Conservation (phyloP, 1,284 basidiomycete genomes). For the Volvariella surrecta region DNA sequence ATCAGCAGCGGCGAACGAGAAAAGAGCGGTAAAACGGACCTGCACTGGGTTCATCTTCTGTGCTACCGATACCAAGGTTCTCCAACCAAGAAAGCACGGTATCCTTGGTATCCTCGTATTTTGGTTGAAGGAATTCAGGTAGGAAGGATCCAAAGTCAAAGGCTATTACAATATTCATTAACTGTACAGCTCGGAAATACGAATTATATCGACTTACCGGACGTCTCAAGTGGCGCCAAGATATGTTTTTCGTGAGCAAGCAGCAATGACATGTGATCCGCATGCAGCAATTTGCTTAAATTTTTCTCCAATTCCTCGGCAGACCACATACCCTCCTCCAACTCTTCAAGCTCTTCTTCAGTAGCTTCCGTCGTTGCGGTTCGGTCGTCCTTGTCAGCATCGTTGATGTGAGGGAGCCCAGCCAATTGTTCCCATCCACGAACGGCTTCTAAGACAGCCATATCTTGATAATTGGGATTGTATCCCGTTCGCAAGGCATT, state of each 20-base stretch:
- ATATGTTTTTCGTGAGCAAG: constrained; percentile 68
- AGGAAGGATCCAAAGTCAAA: constrained; percentile 81
- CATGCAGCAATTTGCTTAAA: constrained; percentile 57
- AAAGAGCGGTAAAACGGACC: constrained; percentile 25
- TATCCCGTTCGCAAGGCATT: constrained; percentile 77
- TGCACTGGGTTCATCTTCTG: constrained; percentile 26
- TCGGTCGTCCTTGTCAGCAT: constrained; percentile 35
- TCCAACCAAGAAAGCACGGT: constrained; percentile 58
- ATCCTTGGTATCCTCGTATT: constrained; percentile 68
- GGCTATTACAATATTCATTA: constrained; percentile 38
- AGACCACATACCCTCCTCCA: constrained; percentile 46
- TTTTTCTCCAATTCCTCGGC: constrained; percentile 48
- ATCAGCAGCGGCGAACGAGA: not conserved
- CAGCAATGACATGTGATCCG: constrained; percentile 69
- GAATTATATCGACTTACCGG: constrained; percentile 37
- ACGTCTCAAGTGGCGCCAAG: constrained; percentile 34
- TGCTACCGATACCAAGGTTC: constrained; percentile 53
- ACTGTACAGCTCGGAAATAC: constrained; percentile 3
- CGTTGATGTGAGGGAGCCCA: constrained; percentile 61
- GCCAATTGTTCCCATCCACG: constrained; percentile 87
- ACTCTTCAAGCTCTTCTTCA: constrained; percentile 30
- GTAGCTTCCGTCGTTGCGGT: constrained; percentile 17
- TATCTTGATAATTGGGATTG: constrained; percentile 98
- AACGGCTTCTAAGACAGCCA: constrained; percentile 96
- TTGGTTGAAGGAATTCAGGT: constrained; percentile 73